Base-by-base conservation (phyloP, 2,329 filamentous ascomycete genomes). In the Phialophora verrucosa region DNA sequence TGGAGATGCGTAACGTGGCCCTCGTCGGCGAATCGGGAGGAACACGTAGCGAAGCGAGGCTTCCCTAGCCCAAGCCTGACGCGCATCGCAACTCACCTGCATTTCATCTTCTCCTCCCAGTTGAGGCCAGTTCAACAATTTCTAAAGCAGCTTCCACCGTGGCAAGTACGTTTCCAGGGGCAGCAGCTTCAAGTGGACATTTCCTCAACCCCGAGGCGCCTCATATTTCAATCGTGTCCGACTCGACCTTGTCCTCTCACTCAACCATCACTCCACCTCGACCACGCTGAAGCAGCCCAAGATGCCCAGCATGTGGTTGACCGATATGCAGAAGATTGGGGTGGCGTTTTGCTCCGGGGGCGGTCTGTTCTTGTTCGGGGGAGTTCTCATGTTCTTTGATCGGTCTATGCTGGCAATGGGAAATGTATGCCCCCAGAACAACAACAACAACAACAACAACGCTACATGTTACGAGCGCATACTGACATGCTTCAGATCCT, bases 271-370 rank as follows among this genome's bases (percentile, higher is more conserved):
- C 14, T 44, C 38, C 38, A n/a, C 14, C 38, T 44, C 38, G 5
- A n/a, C 38, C 38, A n/a, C 6, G 5, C 38, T 12, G 17, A 58
- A 55, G 35, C 29, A 32, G 29, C 59, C 69, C 76, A 86, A 79
- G 61, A 91, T 93, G 91, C 91, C 90, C 76, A 90, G 92, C 68
- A 96, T 97, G 91, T 98, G 94, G 94, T 86, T 98, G 76, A 91
- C 93, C 74, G 94, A 98, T 82, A 88, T 91, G 77, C 94, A 98
- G 81, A 98, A 99, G 81, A 91, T 98, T 75, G 95, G 95, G 74
- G 93, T 97, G 70, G 92, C 93, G 78, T 99, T 99, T 84, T 98
- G 95, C 86, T 95, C 92, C 76, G 94, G 93, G 76, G 94, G 94
- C 79, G 92, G 91, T 72, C 90, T 98, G 83, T 99, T 99, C 84